Percentiles rank a stretch among this genome's conserved stretches.
phyloP scores from a whole-genome alignment of 2,329 filamentous ascomycete species.

The Ascochyta fabae region DNA sequence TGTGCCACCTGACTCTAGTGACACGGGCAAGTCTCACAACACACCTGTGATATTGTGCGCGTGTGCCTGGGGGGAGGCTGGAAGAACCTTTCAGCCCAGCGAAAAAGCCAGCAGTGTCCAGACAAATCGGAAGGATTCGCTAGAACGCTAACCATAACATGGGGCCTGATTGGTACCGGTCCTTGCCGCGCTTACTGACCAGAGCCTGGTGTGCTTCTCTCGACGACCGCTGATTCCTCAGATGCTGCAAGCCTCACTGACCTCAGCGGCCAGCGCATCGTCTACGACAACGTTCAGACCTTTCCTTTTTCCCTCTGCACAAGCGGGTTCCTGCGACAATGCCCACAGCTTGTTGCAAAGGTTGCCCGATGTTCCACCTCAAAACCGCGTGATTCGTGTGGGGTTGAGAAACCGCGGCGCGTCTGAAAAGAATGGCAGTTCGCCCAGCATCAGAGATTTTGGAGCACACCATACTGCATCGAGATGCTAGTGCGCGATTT shows the following conservation, averaged over 20 bases:
- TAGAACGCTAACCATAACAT: conserved; percentile 28
- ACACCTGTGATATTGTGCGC: conserved; percentile 18
- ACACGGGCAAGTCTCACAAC: conserved; percentile 6
- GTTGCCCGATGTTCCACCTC: conserved; percentile 9
- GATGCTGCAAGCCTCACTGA: conserved; percentile 31
- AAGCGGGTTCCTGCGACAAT: conserved; percentile 16
- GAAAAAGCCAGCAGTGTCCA: conserved; percentile 27
- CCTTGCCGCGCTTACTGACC: conserved; percentile 25
- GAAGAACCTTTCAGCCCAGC: conserved; percentile 24
- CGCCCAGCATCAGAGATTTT: conserved; percentile 15
- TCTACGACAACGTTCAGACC: conserved; percentile 19
- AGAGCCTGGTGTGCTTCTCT: conserved; percentile 17
- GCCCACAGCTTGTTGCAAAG: conserved; percentile 16
- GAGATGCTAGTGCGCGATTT: conserved; percentile 29
- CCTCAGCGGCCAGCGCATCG: conserved; percentile 37
- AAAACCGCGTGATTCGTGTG: conserved; percentile 8
- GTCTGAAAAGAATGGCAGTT: not conserved
- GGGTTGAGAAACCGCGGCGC: conserved; percentile 8
- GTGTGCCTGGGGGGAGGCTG: conserved; percentile 29
- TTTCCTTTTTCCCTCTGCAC: conserved; percentile 10
- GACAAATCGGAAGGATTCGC: conserved; percentile 35
- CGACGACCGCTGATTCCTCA: conserved; percentile 9
- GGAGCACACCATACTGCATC: conserved; percentile 21
- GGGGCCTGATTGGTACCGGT: conserved; percentile 36
- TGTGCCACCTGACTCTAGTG: conserved; percentile 10